Evolutionary conservation across 805 yeast species (phyloP).

Genomic region (Ogataea nakhonphanomensis): DNA sequence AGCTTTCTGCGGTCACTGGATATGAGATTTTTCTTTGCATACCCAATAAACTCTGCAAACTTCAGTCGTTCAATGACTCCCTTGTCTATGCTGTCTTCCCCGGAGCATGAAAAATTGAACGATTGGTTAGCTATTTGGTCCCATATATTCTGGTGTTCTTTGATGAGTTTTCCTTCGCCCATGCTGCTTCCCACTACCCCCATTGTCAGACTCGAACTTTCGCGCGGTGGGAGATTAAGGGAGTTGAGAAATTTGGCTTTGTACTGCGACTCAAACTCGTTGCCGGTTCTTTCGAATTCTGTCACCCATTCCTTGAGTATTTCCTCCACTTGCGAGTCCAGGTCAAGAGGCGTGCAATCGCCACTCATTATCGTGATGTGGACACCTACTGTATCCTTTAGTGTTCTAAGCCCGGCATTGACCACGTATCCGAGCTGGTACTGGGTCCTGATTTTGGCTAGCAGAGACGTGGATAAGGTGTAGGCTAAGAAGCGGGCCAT

Average conservation of each 20-base stretch:
- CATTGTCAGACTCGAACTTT: slow-evolving; percentile 25
- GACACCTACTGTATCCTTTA: slow-evolving; percentile 53
- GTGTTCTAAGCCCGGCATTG: slow-evolving; percentile 50
- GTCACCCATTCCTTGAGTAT: slow-evolving; percentile 42
- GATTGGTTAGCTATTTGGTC: slow-evolving; percentile 46
- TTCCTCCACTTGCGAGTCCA: slow-evolving; percentile 47
- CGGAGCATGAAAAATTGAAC: slow-evolving; percentile 38
- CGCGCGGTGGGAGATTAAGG: slow-evolving; percentile 18
- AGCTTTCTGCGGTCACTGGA: slow-evolving; percentile 39
- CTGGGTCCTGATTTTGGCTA: slow-evolving; percentile 48
- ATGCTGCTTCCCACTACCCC: slow-evolving; percentile 23
- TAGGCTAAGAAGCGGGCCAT: slow-evolving; percentile 46
- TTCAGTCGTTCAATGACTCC: slow-evolving; percentile 32
- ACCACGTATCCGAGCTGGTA: slow-evolving; percentile 63
- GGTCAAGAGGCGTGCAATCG: slow-evolving; percentile 35
- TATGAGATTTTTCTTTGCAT: slow-evolving; percentile 36
- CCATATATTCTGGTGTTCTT: slow-evolving; percentile 45
- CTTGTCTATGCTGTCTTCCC: slow-evolving; percentile 35
- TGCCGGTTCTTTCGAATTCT: slow-evolving; percentile 26
- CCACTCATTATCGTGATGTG: slow-evolving; percentile 58
- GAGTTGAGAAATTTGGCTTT: slow-evolving; percentile 36
- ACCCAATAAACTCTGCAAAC: slow-evolving; percentile 32
- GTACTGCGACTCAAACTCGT: slow-evolving; percentile 34
- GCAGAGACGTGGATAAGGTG: slow-evolving; percentile 41
- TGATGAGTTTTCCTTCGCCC: slow-evolving; percentile 26